Conservation (phyloP, 768 basidiomycete genomes). For the Boletus rufocinnamomeus region DNA sequence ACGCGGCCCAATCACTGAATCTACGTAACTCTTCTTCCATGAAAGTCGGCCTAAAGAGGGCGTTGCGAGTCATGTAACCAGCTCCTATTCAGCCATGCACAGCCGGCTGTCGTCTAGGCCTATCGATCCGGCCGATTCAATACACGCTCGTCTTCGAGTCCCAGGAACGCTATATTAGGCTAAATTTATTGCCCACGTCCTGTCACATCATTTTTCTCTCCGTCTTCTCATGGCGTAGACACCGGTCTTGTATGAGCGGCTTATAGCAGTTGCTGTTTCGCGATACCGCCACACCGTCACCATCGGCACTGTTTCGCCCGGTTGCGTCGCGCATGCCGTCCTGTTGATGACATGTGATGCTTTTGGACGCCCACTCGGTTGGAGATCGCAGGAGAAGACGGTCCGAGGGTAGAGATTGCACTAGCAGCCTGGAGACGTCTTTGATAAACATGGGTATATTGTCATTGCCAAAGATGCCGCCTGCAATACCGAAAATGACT, state of each 20-base stretch:
- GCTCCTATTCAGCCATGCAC: not conserved
- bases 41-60: not conserved
- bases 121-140: not conserved
- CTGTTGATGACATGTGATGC: not conserved
- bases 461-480: not conserved
- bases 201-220: not conserved
- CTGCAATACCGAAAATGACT: not conserved
- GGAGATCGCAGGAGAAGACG: not conserved
- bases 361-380: constrained; percentile 2
- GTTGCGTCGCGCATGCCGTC: constrained; percentile 8
- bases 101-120: not conserved
- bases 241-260: not conserved
- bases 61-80: not conserved
- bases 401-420: not conserved
- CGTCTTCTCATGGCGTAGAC: not conserved
- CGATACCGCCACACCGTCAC: constrained; percentile 2
- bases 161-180: constrained; percentile 4
- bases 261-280: not conserved
- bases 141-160: not conserved
- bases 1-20: not conserved
- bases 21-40: not conserved
- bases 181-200: constrained; percentile 1
- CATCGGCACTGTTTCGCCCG: constrained; percentile 9
- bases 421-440: not conserved
- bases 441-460: constrained; percentile 3